Percentiles rank a stretch among this genome's conserved stretches.
Conservation (phyloP, 495 filamentous ascomycete species). For the Tricharina praecox region DNA sequence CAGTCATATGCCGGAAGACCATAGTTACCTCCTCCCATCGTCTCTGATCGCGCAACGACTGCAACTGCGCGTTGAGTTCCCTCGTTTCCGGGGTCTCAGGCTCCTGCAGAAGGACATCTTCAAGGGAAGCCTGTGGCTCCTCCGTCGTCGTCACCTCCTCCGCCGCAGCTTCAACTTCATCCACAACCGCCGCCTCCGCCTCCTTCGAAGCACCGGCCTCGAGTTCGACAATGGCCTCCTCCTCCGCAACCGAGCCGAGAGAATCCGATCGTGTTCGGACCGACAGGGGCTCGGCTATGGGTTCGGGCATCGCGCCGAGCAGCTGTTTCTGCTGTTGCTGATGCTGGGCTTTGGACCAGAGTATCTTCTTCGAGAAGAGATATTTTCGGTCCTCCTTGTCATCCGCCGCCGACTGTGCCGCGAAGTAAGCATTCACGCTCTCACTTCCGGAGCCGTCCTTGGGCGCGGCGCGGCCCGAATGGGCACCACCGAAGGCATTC, state of each 20-base stretch:
- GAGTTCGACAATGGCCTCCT: conserved; percentile 8
- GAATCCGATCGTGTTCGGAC: conserved; percentile 17
- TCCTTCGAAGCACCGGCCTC: background rate
- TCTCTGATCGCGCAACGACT: conserved; percentile 45
- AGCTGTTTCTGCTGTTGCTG: conserved; percentile 23
- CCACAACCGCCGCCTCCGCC: conserved; percentile 8
- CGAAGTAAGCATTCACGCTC: conserved; percentile 22
- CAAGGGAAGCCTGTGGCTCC: conserved; percentile 26
- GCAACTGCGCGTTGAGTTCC: conserved; percentile 55
- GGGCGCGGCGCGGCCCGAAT: conserved; percentile 44
- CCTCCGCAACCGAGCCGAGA: conserved; percentile 1
- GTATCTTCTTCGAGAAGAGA: conserved; percentile 25
- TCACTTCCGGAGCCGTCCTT: conserved; percentile 47
- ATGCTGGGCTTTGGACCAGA: conserved; percentile 27
- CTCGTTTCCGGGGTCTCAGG: conserved; percentile 31
- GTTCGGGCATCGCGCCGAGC: conserved; percentile 7
- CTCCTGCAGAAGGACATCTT: conserved; percentile 8
- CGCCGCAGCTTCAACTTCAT: conserved; percentile 29
- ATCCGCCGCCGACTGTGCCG: conserved; percentile 10
- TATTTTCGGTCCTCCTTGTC: conserved; percentile 25
- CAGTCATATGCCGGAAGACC: conserved; percentile 72
- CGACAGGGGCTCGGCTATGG: conserved; percentile 10
- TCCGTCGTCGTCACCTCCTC: conserved; percentile 24
- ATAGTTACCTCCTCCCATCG: conserved; percentile 74
- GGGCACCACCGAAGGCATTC: conserved; percentile 44